phyloP scores from a whole-genome alignment of 2,329 filamentous ascomycete genomes.

The Sclerotinia sclerotiorum region DNA sequence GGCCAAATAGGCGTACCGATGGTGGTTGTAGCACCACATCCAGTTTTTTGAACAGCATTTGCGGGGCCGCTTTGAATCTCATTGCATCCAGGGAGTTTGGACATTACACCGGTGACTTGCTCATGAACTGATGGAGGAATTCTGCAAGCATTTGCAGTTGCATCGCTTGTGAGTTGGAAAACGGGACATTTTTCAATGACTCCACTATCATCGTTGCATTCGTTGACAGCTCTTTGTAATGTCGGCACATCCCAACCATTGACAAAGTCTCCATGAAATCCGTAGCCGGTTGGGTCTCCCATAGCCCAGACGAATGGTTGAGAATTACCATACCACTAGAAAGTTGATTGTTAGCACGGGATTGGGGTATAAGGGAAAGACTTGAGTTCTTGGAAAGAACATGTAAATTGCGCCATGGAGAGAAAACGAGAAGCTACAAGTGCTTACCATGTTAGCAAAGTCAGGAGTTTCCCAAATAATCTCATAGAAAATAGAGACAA shows the following conservation, averaged over 20 bases:
- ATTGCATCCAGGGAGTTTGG: constrained; percentile 57
- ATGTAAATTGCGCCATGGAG: rapidly evolving
- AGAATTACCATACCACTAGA: constrained; percentile 44
- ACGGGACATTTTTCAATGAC: constrained; percentile 46
- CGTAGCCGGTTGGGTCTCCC: constrained; percentile 53
- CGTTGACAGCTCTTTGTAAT: constrained; percentile 52
- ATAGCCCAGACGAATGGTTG: constrained; percentile 55
- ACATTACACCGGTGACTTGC: constrained; percentile 45
- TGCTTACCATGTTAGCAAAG: constrained; percentile 46
- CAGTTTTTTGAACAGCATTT: constrained; percentile 39
- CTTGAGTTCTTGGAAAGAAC: neutral
- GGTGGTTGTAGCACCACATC: constrained; percentile 49
- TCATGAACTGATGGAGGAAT: constrained; percentile 49
- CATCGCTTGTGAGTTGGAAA: constrained; percentile 53
- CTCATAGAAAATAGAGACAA: constrained; percentile 61
- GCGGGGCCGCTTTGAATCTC: constrained; percentile 39
- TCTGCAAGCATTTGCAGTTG: constrained; percentile 53
- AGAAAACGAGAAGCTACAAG: neutral
- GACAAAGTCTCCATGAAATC: constrained; percentile 58
- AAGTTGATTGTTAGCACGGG: neutral
- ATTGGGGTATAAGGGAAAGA: neutral
- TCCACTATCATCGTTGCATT: constrained; percentile 49
- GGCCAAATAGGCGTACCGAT: constrained; percentile 49
- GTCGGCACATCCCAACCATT: constrained; percentile 55
- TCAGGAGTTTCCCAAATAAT: constrained; percentile 54